A percentile compares a stretch with the other conserved stretches of the same genome.
Conservation (phyloP, 768 basidiomycete species). For the Thelephora ganbajun region DNA sequence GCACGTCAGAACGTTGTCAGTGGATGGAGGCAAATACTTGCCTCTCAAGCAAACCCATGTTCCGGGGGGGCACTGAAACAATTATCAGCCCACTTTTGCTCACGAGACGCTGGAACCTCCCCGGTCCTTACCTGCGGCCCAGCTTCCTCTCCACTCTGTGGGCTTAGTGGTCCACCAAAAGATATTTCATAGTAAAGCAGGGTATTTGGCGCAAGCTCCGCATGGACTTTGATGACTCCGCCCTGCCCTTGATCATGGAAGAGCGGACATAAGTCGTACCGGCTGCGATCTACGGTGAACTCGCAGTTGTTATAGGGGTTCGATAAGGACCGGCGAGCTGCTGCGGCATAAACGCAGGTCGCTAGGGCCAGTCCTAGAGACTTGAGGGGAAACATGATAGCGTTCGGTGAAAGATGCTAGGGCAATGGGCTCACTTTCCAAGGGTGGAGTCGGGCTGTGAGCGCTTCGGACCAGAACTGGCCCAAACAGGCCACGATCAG, state of each 20-base stretch:
- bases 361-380: neutral
- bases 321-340: neutral
- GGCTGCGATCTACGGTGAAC: neutral
- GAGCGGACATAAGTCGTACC: neutral
- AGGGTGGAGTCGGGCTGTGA: too few relatives aligned
- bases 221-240: neutral
- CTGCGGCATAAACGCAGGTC: neutral
- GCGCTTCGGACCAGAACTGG: too few relatives aligned
- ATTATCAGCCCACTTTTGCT: too few relatives aligned
- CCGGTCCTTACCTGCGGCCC: too few relatives aligned
- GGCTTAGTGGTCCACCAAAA: neutral
- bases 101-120: too few relatives aligned
- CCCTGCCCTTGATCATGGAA: neutral
- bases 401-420: too few relatives aligned
- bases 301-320: neutral
- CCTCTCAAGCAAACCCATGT: conserved; percentile 10
- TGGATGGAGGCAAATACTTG: neutral
- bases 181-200: neutral
- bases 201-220: neutral
- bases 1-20: neutral
- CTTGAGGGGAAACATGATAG: too few relatives aligned
- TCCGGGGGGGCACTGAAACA: conserved; percentile 6
- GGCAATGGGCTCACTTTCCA: too few relatives aligned
- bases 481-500: too few relatives aligned
- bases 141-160: too few relatives aligned